Base-by-base conservation (phyloP, 2,329 filamentous ascomycete genomes). In the Alternaria longipes region DNA sequence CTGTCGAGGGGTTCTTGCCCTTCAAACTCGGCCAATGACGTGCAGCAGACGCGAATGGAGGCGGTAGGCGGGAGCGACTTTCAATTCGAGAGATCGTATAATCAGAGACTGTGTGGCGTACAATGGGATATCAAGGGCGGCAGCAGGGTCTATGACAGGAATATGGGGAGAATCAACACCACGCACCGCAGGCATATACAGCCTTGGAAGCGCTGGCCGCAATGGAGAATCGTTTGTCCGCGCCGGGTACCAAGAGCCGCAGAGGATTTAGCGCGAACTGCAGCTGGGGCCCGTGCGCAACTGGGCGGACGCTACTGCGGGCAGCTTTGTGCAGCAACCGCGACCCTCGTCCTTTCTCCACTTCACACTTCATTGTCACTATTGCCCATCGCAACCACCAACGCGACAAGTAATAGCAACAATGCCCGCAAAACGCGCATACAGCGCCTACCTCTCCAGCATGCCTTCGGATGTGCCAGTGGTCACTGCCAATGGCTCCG, bases 11-110 rank as follows among this genome's bases (percentile, higher is more conserved):
- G 73, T 65, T 73, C 62, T 70, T 72, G 69, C 72, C 72, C 74
- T 70, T 74, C 74, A 72, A 76, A 77, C 71, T 71, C 69, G 72
- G 72, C 69, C 67, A 69, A 77, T 78, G 76, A 78, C 76, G 76
- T 78, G 74, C 72, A 64, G 63, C 49, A 56, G 26, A 62, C 51
- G 54, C 62, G 63, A 58, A 56, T 57, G 54, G 52, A 57, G 56
- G 53, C 47, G 54, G 54, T 41, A 42, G 46, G 52, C 34, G 50
- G 49, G 32, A 54, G 51, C 46, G 60, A 28, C 44, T 56, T 47
- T 46, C 41, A 51, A 45, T 42, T 22, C 11, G 26, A 40, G 53
- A 40, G 34, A 36, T 30, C 32, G 24, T 46, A 52, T 53, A 30
- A 41, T 20, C 36, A 50, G 42, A 59, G 36, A 53, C 57, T 56